phyloP scores from a whole-genome alignment of 306 rosid species.

The Fragaria vesca region DNA sequence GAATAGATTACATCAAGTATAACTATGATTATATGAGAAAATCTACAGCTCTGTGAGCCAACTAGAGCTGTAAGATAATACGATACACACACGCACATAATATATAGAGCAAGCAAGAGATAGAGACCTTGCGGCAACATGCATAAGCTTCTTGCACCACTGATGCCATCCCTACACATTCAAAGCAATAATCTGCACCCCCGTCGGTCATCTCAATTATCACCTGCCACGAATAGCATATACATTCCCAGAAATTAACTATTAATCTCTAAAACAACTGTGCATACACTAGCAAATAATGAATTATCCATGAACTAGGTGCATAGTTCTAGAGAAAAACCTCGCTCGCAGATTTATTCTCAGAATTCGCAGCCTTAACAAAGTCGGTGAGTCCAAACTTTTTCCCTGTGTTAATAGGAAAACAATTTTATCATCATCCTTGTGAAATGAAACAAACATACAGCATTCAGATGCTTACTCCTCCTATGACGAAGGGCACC shows the following conservation, averaged over 20 bases:
- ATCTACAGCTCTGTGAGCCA: background rate
- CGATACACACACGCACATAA: no score
- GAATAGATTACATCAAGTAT: background rate
- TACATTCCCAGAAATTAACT: background rate
- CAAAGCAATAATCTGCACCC: constrained; percentile 88
- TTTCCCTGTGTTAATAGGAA: constrained; percentile 44
- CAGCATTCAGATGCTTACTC: background rate
- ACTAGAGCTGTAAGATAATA: no score
- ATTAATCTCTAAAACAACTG: background rate
- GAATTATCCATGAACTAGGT: background rate
- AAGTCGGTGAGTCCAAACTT: constrained; percentile 80
- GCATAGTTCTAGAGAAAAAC: constrained; percentile 26
- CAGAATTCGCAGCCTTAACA: constrained; percentile 39
- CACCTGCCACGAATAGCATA: constrained; percentile 33
- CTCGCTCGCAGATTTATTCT: constrained; percentile 66
- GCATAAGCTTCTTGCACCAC: constrained; percentile 79
- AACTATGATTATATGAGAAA: no score
- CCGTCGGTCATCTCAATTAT: constrained; percentile 64
- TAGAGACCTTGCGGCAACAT: constrained; percentile 63
- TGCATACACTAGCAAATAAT: background rate
- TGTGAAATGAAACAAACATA: background rate
- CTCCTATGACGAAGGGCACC: background rate
- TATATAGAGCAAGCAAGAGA: background rate
- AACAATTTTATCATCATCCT: background rate
- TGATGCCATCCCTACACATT: constrained; percentile 75